These are phyloP conservation scores for Backusella parvicylindrica DNA, from an alignment of 192 early-diverging fungal species.

Conservation along the genomic window DNA sequence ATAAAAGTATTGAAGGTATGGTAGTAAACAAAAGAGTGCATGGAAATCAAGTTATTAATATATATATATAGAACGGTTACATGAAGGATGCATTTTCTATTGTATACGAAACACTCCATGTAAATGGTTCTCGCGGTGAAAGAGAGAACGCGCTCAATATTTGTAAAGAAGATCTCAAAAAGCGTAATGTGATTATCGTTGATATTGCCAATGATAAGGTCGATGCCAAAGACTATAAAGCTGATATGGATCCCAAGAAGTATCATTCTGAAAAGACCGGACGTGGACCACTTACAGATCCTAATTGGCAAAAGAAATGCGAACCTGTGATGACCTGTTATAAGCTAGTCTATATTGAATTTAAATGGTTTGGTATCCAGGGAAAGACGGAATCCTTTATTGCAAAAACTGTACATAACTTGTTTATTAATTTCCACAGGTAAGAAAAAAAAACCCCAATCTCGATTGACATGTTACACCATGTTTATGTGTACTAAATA, in stretches of 20 bases:
- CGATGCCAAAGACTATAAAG: slow-evolving; percentile 49
- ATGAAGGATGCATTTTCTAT: slow-evolving; percentile 72
- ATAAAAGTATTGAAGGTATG: slow-evolving; percentile 14
- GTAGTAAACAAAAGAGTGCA: not conserved
- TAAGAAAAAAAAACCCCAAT: not conserved
- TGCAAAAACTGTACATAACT: slow-evolving; percentile 48
- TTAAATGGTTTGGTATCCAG: slow-evolving; percentile 73
- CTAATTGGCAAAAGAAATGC: slow-evolving; percentile 58
- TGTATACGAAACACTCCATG: slow-evolving; percentile 70
- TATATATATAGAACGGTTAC: slow-evolving; percentile 54
- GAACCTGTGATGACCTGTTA: slow-evolving; percentile 82
- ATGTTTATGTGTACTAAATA: not conserved
- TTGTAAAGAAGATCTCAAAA: slow-evolving; percentile 41
- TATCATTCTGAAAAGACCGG: slow-evolving; percentile 63
- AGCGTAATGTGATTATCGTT: slow-evolving; percentile 62
- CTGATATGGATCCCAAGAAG: slow-evolving; percentile 62
- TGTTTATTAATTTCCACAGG: slow-evolving; percentile 70
- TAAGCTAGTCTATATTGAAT: slow-evolving; percentile 75
- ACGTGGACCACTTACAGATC: slow-evolving; percentile 60
- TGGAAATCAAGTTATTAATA: not conserved
- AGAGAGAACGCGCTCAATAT: slow-evolving; percentile 57
- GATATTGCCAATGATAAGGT: slow-evolving; percentile 67
- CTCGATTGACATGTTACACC: not conserved
- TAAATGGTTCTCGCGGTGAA: slow-evolving; percentile 63
- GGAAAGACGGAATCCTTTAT: slow-evolving; percentile 63